Conservation (phyloP, 352 stramenopile genomes). For the Globisporangium uncinulatum region DNA sequence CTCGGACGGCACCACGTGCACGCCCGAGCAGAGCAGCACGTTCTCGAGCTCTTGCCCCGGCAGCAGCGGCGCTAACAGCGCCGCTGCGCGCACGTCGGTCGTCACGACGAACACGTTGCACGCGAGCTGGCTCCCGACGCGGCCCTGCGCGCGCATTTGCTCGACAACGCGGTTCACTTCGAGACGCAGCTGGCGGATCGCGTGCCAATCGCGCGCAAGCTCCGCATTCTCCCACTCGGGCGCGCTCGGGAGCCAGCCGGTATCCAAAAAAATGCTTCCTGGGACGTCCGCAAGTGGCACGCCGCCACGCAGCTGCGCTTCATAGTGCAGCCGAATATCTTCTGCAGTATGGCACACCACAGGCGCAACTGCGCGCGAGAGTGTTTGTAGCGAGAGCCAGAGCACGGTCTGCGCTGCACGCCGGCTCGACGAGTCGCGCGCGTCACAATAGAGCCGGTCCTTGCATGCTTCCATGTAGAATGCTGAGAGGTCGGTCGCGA, state of each 20-base stretch:
- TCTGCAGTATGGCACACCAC: conserved; percentile 96
- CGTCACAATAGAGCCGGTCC: conserved; percentile 96
- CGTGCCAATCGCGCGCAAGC: conserved; percentile 80
- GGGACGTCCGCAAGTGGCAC: conserved; percentile 43
- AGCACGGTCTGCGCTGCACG: conserved; percentile 86
- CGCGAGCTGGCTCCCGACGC: conserved; percentile 65
- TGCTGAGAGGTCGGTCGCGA: conserved; percentile 94
- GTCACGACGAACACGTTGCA: conserved; percentile 61
- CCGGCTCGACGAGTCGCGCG: conserved; percentile 71
- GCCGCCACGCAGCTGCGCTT: conserved; percentile 28
- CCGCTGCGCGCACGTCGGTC: conserved; percentile 23
- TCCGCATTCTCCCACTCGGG: conserved; percentile 41
- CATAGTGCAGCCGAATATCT: conserved; percentile 92
- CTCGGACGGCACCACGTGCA: conserved; percentile 31
- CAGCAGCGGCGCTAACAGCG: conserved; percentile 57
- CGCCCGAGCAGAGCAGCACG: conserved; percentile 68
- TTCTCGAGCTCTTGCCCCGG: conserved; percentile 62
- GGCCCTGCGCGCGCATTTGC: conserved; percentile 46
- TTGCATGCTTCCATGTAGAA: conserved; percentile 98
- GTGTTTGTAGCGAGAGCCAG: conserved; percentile 54
- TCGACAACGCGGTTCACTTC: conserved; percentile 78
- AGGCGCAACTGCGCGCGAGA: conserved; percentile 73
- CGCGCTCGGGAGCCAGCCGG: conserved; percentile 51
- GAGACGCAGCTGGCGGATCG: conserved; percentile 84
- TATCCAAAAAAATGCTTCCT: conserved; percentile 71